Evolutionary conservation across 305 asterid genomes (phyloP), one percentile per base, ranked within the genome.

Genomic region (Lippia alba): DNA sequence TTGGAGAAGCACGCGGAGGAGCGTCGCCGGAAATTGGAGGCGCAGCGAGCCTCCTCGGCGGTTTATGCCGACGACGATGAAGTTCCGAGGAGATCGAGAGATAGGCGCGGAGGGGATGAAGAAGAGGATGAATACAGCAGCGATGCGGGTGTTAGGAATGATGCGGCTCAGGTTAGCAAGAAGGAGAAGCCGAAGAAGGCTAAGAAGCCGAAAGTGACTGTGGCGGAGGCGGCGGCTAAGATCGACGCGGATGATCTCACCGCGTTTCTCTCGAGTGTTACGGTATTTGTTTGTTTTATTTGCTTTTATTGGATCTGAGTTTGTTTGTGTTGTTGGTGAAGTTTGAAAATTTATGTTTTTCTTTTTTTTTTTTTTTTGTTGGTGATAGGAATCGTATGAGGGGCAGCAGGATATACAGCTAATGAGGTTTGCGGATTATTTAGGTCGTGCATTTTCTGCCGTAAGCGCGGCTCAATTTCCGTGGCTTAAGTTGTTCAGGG

Each of bases 381-480:
- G 56, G 45, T 55, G 36, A 44, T 72, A 91, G 98, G 96, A 81
- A 46, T 91, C 97, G 36, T 87, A 82, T 67, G 97, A 83, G 66
- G 87, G 87, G 66, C 86, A 91, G 51, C 87, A 86, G 63, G 97
- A 93, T 14, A 86, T 91, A 67, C 97, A 87, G 54, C 78, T 92
- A 86, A 88, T 84, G 92, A 83, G 92, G 68, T 90, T 92, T 76
- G 96, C 97, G 17, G 96, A 92, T 81, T 90, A 92, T 69, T 90
- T 92, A 45, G 95, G 98, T 30, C 90, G 93, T 59, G 91, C 91
- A 24, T 92, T 92, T 80, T 86, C 97, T 4, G 83, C 81, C 0
- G 98, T 93, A 48, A 74, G 73, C 53, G 84, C 91, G 0, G 78
- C 97, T 12, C 95, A 90, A 68, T 92, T 92, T 78, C 96, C 98